phyloP scores from a whole-genome alignment of 2,329 filamentous ascomycete species.

The Leptographium radiaticola region DNA sequence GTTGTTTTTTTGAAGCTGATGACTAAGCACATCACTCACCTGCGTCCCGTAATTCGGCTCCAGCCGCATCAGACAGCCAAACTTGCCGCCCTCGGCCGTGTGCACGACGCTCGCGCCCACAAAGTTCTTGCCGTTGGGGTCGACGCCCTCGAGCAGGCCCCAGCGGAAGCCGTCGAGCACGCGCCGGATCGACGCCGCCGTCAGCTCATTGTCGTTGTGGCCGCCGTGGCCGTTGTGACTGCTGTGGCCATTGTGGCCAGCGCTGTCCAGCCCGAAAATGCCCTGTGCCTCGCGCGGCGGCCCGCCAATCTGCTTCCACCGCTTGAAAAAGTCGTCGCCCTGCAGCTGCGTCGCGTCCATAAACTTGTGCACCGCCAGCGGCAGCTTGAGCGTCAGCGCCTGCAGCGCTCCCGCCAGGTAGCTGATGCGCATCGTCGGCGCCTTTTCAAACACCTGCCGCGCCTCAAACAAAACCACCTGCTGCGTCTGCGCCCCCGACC shows the following conservation, averaged over 20 bases:
- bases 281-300: slow-evolving; percentile 75
- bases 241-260: slow-evolving; percentile 26
- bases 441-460: slow-evolving; percentile 64
- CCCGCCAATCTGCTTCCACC: slow-evolving; percentile 97
- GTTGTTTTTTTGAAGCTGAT: too few species aligned
- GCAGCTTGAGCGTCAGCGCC: slow-evolving; percentile 80
- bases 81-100: slow-evolving; percentile 75
- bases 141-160: slow-evolving; percentile 73
- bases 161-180: slow-evolving; percentile 78
- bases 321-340: slow-evolving; percentile 93
- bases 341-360: slow-evolving; percentile 84
- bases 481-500: slow-evolving; percentile 65
- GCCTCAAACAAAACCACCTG: slow-evolving; percentile 94
- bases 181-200: slow-evolving; percentile 54
- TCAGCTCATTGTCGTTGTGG: slow-evolving; percentile 44
- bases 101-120: slow-evolving; percentile 83
- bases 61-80: slow-evolving; percentile 81
- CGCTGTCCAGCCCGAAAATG: slow-evolving; percentile 59
- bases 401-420: slow-evolving; percentile 91
- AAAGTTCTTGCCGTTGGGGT: slow-evolving; percentile 86
- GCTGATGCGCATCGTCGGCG: slow-evolving; percentile 84
- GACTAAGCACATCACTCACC: slow-evolving; percentile 39
- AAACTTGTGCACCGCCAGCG: slow-evolving; percentile 83
- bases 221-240: slow-evolving; percentile 37
- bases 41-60: slow-evolving; percentile 89